Percentiles rank a stretch among this genome's conserved stretches.
phyloP scores from a whole-genome alignment of 768 basidiomycete genomes.

The Agrocybe chaxingu region DNA sequence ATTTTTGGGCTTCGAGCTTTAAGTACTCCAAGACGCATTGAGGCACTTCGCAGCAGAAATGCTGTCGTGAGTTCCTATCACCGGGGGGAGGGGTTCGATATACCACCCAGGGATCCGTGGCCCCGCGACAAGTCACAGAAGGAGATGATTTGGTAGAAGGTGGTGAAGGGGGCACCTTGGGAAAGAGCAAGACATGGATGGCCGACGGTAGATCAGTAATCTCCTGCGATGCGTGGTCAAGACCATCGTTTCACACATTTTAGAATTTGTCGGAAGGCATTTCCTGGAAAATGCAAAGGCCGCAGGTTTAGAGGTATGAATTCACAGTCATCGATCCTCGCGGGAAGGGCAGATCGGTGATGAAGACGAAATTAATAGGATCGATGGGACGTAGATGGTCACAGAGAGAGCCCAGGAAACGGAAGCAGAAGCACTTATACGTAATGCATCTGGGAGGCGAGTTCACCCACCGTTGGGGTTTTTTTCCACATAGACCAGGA shows the following conservation, averaged over 20 bases:
- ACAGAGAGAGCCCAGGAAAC: slow-evolving; percentile 19
- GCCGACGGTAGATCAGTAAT: slow-evolving; percentile 27
- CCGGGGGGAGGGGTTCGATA: slow-evolving; percentile 6
- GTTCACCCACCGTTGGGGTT: slow-evolving; percentile 17
- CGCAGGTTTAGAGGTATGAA: slow-evolving; percentile 10
- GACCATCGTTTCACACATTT: slow-evolving; percentile 18
- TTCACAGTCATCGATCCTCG: slow-evolving; percentile 25
- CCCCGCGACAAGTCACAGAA: slow-evolving; percentile 21
- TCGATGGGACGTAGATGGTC: slow-evolving; percentile 16
- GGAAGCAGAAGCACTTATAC: slow-evolving; percentile 19
- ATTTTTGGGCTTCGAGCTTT: background rate
- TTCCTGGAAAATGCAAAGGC: slow-evolving; percentile 8
- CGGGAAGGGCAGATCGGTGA: slow-evolving; percentile 32
- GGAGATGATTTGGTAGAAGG: slow-evolving; percentile 16
- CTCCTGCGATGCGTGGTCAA: slow-evolving; percentile 16
- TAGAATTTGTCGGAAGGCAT: slow-evolving; percentile 13
- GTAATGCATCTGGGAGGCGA: slow-evolving; percentile 22
- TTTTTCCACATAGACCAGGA: slow-evolving; percentile 22
- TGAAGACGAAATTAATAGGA: slow-evolving; percentile 17
- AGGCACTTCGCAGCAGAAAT: slow-evolving; percentile 5
- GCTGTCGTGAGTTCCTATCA: slow-evolving; percentile 10
- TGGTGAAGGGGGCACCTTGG: slow-evolving; percentile 14
- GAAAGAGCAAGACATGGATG: slow-evolving; percentile 10
- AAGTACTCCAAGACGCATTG: slow-evolving; percentile 6
- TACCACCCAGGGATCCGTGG: slow-evolving; percentile 11